Evolutionary conservation across 768 basidiomycete genomes (phyloP).

Genomic region (Amanita rubescens): DNA sequence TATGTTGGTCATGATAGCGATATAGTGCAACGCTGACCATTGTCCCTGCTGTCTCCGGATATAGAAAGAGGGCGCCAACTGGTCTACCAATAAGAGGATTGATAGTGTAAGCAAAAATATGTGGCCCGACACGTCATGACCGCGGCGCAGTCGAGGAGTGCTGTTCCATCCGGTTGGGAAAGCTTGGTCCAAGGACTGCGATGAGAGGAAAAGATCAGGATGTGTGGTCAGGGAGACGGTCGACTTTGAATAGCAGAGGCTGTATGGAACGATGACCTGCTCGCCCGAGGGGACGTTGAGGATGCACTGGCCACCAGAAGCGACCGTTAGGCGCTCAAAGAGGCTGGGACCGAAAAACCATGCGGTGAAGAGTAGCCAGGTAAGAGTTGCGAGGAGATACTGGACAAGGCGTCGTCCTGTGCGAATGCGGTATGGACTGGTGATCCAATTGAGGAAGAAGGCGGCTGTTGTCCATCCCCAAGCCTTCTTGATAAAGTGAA

Average conservation of each 20-base stretch:
- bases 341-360: slow-evolving; percentile 90
- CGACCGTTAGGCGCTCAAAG: slow-evolving; percentile 53
- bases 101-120: slow-evolving; percentile 83
- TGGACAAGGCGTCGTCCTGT: slow-evolving; percentile 37
- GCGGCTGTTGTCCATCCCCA: slow-evolving; percentile 86
- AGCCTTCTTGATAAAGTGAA: slow-evolving; percentile 80
- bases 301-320: slow-evolving; percentile 76
- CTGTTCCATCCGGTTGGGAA: slow-evolving; percentile 38
- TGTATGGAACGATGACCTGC: slow-evolving; percentile 43
- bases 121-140: slow-evolving; percentile 94
- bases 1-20: slow-evolving; percentile 39
- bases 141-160: slow-evolving; percentile 59
- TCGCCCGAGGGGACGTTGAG: slow-evolving; percentile 51
- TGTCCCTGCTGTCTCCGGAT: slow-evolving; percentile 10
- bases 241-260: slow-evolving; percentile 47
- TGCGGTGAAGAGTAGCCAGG: slow-evolving; percentile 69
- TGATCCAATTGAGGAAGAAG: slow-evolving; percentile 53
- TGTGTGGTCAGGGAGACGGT: slow-evolving; percentile 53
- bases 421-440: slow-evolving; percentile 41
- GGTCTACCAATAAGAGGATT: slow-evolving; percentile 70
- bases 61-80: slow-evolving; percentile 52
- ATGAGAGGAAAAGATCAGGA: slow-evolving; percentile 50
- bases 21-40: slow-evolving; percentile 39
- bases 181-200: slow-evolving; percentile 12
- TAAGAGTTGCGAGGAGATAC: slow-evolving; percentile 50